Conservation (phyloP, 169 alveolate genomes). For the Eimeria praecox region DNA sequence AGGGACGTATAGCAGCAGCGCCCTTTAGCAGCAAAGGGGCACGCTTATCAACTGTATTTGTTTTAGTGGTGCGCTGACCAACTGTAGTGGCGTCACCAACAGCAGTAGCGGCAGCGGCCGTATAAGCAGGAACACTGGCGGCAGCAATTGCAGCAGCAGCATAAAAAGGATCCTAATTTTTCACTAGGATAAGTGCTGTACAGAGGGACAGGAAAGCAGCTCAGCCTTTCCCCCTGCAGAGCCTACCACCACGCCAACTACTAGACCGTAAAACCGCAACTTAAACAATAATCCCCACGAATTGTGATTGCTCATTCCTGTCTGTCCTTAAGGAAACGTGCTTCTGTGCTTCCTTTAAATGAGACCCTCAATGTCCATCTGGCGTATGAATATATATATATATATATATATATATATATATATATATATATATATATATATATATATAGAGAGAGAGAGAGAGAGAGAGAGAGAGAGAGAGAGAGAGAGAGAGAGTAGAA, state of each 20-base stretch:
- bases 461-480: too few relatives aligned
- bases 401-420: too few relatives aligned
- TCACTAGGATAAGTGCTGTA: neutral
- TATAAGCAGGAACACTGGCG: neutral
- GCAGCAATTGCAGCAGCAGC: neutral
- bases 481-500: too few relatives aligned
- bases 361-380: too few relatives aligned
- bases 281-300: too few relatives aligned
- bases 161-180: neutral
- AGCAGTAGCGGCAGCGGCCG: neutral
- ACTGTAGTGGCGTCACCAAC: neutral
- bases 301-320: too few relatives aligned
- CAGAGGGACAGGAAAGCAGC: neutral
- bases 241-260: neutral
- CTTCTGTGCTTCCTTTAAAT: too few relatives aligned
- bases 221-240: neutral
- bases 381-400: too few relatives aligned
- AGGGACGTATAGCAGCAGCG: neutral
- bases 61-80: too few relatives aligned
- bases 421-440: too few relatives aligned
- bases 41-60: neutral
- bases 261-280: neutral
- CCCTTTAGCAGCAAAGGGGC: neutral
- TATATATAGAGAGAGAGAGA: too few relatives aligned
- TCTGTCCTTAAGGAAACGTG: too few relatives aligned